Base-by-base conservation (phyloP, 208 protist species). In the Trypanosoma boissoni region DNA sequence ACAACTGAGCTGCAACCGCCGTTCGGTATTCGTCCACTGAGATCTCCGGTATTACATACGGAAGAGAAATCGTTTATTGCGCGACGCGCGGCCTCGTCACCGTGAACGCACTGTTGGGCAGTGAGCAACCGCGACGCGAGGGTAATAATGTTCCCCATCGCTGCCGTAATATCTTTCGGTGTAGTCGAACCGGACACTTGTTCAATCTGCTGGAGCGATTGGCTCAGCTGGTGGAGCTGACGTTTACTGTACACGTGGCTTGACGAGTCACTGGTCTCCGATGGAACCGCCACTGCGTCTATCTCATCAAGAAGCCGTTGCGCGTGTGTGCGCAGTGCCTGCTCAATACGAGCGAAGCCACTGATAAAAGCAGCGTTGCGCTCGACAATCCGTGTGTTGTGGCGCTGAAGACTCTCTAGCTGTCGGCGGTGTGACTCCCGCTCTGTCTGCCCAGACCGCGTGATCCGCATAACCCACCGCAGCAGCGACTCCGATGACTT, bases 391-490 rank as follows among this genome's bases (percentile, higher is more conserved):
- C 77, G 72, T 46, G 82, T 75, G 63, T 86, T 78, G 66, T 91
- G 78, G 9, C 74, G 60, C 67, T 94, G 78, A 48, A 94, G 52
- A 49, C 70, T 81, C 44, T 80, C 68, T 27, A 89, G 18, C 67
- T 94, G 86, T 31, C 74, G 78, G 53, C 83, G 53, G 52, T 81
- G 74, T 37, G 72, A 55, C 16, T 74, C 46, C 2, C 80, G 72
- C 58, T 91, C 83, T 28, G 57, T 67, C 52, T 80, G 72, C 20
- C 68, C 50, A 28, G 68, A 76, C 10, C 71, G 60, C 2, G 84
- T 78, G 20, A 91, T 58, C 65, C 80, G 77, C 32, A 68, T 52
- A 23, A 74, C 72, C 80, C 79, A 87, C 50, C 72, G 68, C 29
- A 79, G 60, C 23, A 76, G 23, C 27, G 74, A 58, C 16, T 65